Conservation (phyloP, 2,329 filamentous ascomycete genomes). For the Rutstroemia sp. region DNA sequence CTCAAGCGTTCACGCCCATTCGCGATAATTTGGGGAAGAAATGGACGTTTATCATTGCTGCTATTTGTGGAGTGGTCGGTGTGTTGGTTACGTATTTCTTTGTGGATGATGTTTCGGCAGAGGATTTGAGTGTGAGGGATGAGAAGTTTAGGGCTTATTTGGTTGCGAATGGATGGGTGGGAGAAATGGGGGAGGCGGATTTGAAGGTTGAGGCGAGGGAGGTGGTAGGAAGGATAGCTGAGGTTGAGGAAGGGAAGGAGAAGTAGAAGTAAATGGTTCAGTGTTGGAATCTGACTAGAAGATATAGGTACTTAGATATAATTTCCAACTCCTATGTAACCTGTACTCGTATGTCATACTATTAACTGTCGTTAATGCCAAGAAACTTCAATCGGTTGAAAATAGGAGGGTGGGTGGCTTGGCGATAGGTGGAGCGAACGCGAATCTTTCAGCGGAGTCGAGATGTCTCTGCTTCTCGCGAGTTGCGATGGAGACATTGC, state of each 20-base stretch:
- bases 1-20: constrained; percentile 42
- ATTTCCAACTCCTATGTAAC: too few species aligned
- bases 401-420: too few species aligned
- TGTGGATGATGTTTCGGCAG: constrained; percentile 37
- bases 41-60: constrained; percentile 46
- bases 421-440: too few species aligned
- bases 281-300: neutral
- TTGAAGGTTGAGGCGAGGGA: constrained; percentile 15
- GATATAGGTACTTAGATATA: neutral
- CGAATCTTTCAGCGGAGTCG: too few species aligned
- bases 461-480: too few species aligned
- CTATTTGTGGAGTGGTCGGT: constrained; percentile 41
- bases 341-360: neutral
- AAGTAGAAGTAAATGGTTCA: too few species aligned
- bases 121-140: constrained; percentile 37
- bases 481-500: too few species aligned
- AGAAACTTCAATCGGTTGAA: too few species aligned
- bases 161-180: constrained; percentile 38
- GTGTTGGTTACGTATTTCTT: constrained; percentile 42
- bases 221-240: neutral
- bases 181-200: constrained; percentile 37
- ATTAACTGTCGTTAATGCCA: neutral
- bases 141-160: constrained; percentile 38
- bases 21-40: constrained; percentile 37
- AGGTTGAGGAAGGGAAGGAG: constrained; percentile 1